phyloP scores from a whole-genome alignment of 2,329 filamentous ascomycete species.

The Botrytis hyacinthi region DNA sequence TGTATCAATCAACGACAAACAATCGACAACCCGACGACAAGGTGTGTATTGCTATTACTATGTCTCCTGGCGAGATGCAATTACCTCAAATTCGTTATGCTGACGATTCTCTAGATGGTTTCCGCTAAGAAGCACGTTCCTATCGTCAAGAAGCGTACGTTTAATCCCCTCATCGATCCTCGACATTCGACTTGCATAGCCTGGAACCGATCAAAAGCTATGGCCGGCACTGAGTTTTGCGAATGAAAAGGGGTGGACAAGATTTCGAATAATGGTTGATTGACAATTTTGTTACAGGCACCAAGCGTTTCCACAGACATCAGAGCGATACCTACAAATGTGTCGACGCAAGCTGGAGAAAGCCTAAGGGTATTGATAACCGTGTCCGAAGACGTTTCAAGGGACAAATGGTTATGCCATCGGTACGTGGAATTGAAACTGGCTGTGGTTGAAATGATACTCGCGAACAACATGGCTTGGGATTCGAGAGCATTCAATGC shows the following conservation, averaged over 20 bases:
- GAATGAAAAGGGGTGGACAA: not conserved
- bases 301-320: constrained; percentile 93
- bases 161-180: constrained; percentile 27
- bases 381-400: constrained; percentile 96
- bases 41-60: constrained; percentile 27
- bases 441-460: not conserved
- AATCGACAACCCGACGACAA: constrained; percentile 37
- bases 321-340: constrained; percentile 97
- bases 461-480: not conserved
- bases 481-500: constrained; percentile 16
- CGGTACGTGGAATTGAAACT: constrained; percentile 64
- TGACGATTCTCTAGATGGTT: constrained; percentile 70
- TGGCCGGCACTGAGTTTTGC: not conserved
- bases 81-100: constrained; percentile 4
- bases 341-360: constrained; percentile 89
- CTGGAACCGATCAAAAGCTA: not conserved
- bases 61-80: constrained; percentile 5
- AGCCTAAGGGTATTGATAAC: constrained; percentile 99
- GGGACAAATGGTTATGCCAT: constrained; percentile 94
- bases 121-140: constrained; percentile 98
- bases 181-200: constrained; percentile 6
- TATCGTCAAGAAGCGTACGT: constrained; percentile 99
- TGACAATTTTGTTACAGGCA: constrained; percentile 57
- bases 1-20: constrained; percentile 33
- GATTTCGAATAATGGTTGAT: constrained; percentile 3